Evolutionary conservation across 169 alveolate genomes (phyloP), one percentile per base, ranked within the genome.

Genomic region (Plasmodium chabaudi): DNA sequence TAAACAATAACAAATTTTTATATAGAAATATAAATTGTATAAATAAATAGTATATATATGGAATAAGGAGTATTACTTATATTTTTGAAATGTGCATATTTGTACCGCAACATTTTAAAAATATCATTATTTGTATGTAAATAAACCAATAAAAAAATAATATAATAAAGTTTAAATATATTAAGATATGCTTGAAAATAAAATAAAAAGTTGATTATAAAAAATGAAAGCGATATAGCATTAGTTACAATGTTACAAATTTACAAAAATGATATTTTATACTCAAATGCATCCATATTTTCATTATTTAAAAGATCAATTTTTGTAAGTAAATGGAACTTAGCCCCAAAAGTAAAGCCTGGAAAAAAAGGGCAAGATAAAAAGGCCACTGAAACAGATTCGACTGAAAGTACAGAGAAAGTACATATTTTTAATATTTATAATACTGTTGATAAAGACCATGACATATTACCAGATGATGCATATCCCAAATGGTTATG

Each of bases 401-500:
- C 79, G 15, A 70, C 93, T 9, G 92, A 91, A 25, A 84, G 51
- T 12, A 75, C 46, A 5, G 94, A 67, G 2, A 93, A 92, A 42
- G 96, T 87, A 12, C 96, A 93, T 59, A 53, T 93, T 63, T 93
- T 93, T 91, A 93, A 93, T 87, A 93, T 93, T 3, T 93, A 93
- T 70, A 93, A 88, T 25, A 77, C 92, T 17, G 90, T 93, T 13
- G 91, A 92, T 13, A 82, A 89, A 60, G 96, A 93, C 63, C 96
- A 93, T 74, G 89, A 64, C 13, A 67, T 93, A 25, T 84, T 93
- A 59, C 96, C 96, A 6, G 96, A 93, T 59, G 87, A 92, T 65
- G 94, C 94, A 15, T 93, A 93, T 64, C 96, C 96, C 17, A 77
- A 84, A 42, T 93, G 96, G 96, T 71, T 93, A 39, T 93, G 96